Conservation (phyloP, 2,329 filamentous ascomycete genomes). For the Microdochium bolleyi region DNA sequence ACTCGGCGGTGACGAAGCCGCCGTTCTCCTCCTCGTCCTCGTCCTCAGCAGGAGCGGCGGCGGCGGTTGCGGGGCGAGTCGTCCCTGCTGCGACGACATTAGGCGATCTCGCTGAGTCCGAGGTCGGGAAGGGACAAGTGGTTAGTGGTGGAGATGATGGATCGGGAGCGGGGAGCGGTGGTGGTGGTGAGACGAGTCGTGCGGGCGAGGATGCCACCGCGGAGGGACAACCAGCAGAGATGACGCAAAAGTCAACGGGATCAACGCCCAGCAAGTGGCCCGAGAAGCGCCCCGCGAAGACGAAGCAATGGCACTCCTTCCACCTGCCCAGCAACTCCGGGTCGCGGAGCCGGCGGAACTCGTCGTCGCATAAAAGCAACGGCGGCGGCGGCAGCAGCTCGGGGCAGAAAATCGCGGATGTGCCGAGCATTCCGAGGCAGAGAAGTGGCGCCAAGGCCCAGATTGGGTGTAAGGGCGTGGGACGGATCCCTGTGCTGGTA, state of each 20-base stretch:
- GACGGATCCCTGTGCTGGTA: not conserved
- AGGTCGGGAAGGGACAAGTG: too few relatives aligned
- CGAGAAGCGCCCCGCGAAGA: not conserved
- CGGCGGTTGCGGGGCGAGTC: too few relatives aligned
- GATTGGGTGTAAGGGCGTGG: not conserved
- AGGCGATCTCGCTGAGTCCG: not conserved
- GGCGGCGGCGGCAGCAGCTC: not conserved
- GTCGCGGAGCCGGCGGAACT: not conserved
- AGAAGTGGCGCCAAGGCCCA: not conserved
- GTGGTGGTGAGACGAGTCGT: not conserved
- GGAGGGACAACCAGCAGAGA: too few relatives aligned
- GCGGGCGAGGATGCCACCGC: not conserved
- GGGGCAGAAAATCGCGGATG: not conserved
- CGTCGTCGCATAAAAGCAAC: not conserved
- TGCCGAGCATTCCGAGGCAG: not conserved
- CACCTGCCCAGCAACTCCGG: not conserved
- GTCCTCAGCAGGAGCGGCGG: too few relatives aligned
- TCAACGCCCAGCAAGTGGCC: not conserved
- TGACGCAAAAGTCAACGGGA: not conserved
- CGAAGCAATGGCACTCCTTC: not conserved
- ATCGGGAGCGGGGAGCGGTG: too few relatives aligned
- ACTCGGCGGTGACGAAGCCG: not conserved
- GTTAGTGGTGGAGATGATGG: not conserved
- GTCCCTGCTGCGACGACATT: not conserved
- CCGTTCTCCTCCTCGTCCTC: not conserved